Evolutionary conservation across 1,284 basidiomycete genomes (phyloP).

Genomic region (Albatrellus sp.): DNA sequence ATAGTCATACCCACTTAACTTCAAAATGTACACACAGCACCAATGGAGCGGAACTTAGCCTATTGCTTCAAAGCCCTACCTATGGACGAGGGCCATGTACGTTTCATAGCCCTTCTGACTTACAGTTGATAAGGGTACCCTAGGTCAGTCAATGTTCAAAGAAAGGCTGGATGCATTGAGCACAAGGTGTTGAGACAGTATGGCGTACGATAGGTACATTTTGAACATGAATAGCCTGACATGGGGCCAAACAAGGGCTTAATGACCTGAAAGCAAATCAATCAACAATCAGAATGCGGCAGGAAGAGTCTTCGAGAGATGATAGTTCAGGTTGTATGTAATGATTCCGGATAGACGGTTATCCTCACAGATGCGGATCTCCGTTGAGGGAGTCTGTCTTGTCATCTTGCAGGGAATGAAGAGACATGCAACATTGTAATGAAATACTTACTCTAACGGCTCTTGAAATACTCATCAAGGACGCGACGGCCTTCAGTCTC

Average conservation of each 20-base stretch:
- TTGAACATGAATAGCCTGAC: no score
- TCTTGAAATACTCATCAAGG: slow-evolving; percentile 95
- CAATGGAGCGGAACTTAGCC: no score
- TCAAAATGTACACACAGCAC: no score
- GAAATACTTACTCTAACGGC: slow-evolving; percentile 46
- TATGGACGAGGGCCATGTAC: no score
- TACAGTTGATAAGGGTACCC: no score
- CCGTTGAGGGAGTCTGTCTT: slow-evolving; percentile 81
- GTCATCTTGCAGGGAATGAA: slow-evolving; percentile 40
- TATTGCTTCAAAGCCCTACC: no score
- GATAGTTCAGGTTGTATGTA: slow-evolving; percentile 55
- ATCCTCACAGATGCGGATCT: slow-evolving; percentile 55
- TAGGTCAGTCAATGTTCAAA: no score
- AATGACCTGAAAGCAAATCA: neutral
- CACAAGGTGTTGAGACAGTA: no score
- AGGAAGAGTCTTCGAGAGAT: neutral
- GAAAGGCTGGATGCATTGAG: no score
- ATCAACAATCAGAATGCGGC: neutral
- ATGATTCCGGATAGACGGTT: slow-evolving; percentile 78
- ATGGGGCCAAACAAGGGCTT: neutral
- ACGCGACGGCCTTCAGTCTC: slow-evolving; percentile 96
- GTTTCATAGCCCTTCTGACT: no score
- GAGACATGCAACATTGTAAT: slow-evolving; percentile 7
- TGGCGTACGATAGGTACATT: no score
- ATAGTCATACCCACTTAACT: no score